Base-by-base conservation (phyloP, 495 filamentous ascomycete species). In the Podospora fimiseda region DNA sequence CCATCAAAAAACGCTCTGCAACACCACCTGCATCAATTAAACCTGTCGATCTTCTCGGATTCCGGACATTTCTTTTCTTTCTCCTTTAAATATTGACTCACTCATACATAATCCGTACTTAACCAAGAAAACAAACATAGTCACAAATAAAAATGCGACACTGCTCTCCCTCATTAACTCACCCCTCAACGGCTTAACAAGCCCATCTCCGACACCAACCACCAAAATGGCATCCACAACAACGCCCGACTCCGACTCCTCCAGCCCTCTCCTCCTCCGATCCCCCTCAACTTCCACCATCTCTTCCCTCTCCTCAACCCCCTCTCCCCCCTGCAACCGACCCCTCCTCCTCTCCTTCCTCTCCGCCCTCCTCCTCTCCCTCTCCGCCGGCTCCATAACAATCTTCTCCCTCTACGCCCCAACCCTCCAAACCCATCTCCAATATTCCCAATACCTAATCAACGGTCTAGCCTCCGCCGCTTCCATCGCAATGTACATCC, bases 331-430 rank as follows among this genome's bases (percentile, higher is more conserved):
- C 50, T 21, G 13, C 42, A 23, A 24, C 20, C 51, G 43, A 7
- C 63, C 60, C 56, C 66, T n/a, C 68, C 43, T 45, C 45, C 18
- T 74, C 37, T 69, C 75, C 38, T 71, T 77, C 56, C 42, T 65
- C 33, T 55, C 68, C 9, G 66, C 76, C 20, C 58, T 77, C 15
- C 38, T 75, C 22, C 65, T 69, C 16, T 74, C 80, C 30, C 77
- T 96, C 16, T 90, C 85, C 52, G 90, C 87, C 11, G 89, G 90
- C 48, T 90, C 86, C 51, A 83, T 95, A 52, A 87, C 88, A 5
- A 83, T 89, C 16, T 97, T 89, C 75, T 93, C 88, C 3, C 79
- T 98, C 36, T 98, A 96, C 69, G 92, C 86, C 3, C 91, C 87
- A 51, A 74, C 92, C 39, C 87, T 98, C 67, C 86, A 94, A 60